Base-by-base conservation (phyloP, 345 rosid species). In the Lepidium africanum region DNA sequence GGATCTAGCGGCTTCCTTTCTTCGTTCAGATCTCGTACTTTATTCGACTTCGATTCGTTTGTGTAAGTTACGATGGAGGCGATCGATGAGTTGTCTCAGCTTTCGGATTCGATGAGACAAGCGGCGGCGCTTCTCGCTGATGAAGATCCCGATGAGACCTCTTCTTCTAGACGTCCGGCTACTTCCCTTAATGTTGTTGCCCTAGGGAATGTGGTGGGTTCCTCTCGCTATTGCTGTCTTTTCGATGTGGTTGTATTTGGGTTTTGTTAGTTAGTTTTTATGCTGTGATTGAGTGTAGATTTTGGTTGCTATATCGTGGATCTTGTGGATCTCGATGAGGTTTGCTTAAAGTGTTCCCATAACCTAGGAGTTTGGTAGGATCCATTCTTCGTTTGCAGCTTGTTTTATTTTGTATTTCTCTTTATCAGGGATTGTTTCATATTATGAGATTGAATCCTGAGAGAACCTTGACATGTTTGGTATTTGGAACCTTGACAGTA, bases 161-260 rank as follows among this genome's bases (percentile, higher is more conserved):
- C 96, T 16, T 72, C 73, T 73, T 83, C 89, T 5, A 76, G 65
- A 67, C 84, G 97, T 13, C 62, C 82, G 13, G 80, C 88, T 39
- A 84, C 92, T 78, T 88, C 86, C 68, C 97, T 88, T 42, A 93
- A 88, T 69, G 98, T 88, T 58, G 90, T 93, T 36, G 88, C 84
- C 47, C 89, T 93, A 23, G 98, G 98, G 84, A 88, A 84, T 81
- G 91, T 90, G 59, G 98, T 92, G 77, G 81, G 98, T 85, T 51
- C 23, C 15, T 45, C 14, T 38, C 4, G 41, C 10, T 17, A 11
- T 49, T n/a, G 63, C 4, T 52, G 54, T 60, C 65, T 57, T 14
- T 9, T 52, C 40, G 37, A 21, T 75, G 51, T 69, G 13, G 23
- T 47, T 55, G 56, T 56, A 41, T 49, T 55, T 72, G 38, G 59